Base-by-base conservation (phyloP, 1,284 basidiomycete genomes). In the Trametes sp. region DNA sequence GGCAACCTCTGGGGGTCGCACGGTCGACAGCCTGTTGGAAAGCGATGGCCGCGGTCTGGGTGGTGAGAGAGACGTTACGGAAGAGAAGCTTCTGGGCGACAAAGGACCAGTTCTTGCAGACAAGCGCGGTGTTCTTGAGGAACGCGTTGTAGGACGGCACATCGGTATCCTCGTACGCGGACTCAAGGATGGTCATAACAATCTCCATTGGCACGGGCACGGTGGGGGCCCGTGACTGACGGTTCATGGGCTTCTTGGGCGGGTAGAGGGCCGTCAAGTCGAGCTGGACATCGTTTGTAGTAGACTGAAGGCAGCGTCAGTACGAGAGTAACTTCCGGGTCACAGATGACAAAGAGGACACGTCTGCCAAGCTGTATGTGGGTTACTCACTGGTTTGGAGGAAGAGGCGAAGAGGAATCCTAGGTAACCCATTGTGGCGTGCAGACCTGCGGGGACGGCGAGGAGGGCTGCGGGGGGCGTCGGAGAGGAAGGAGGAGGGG, bases 11-110 rank as follows among this genome's bases (percentile, higher is more conserved):
- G 3, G 73, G 70, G 0, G 82, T 81, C 38, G 79, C 72, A 46
- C 75, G 77, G 60, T 83, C 76, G 55, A 86, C 79, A 9, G 89
- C 84, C 13, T 69, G 70, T 42, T 75, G 71, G 75, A 92, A 90
- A 0, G 86, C 78, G 49, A 77, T 75, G 73, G 82, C 87, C 2
- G 85, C 82, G 16, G 76, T 73, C 64, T 84, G 80, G 31, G 83
- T 84, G 57, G 79, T 77, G 54, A 91, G 80, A 44, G 77, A 76
- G 59, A 90, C 82, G 55, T 79, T 76, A 61, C 79, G 78, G 75
- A 90, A 91, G 54, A 92, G 79, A 21, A 88, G 80, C 63, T 82
- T 84, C 74, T 92, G 90, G 0, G 87, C 81, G 35, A 82, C 77
- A 29, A 76, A 70, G 0, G 87, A 84, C 89, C 89, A 92, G 33